Evolutionary conservation across 2,329 filamentous ascomycete species (phyloP).

Genomic region (Aspergillus quadricinctus): DNA sequence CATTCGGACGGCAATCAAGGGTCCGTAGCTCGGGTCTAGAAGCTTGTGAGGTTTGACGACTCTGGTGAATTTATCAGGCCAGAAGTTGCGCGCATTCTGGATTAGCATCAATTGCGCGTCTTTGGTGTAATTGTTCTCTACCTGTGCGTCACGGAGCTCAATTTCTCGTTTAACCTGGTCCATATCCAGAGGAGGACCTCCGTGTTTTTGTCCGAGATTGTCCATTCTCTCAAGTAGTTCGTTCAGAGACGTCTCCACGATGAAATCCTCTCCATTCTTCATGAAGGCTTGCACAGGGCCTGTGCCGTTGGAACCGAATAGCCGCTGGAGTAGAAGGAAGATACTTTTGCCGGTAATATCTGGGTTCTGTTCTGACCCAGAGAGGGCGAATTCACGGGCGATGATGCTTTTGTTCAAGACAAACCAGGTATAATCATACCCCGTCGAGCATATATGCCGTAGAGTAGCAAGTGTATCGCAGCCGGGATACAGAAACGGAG

Average conservation of each 20-base stretch:
- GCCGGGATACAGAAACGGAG: constrained; percentile 54
- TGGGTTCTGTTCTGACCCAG: constrained; percentile 61
- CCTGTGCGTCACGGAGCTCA: constrained; percentile 52
- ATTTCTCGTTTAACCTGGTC: constrained; percentile 46
- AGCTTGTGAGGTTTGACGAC: constrained; percentile 53
- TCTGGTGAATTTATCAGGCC: constrained; percentile 49
- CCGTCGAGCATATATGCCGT: constrained; percentile 56
- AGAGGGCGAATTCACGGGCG: constrained; percentile 58
- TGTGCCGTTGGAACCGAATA: constrained; percentile 52
- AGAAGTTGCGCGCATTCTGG: constrained; percentile 53
- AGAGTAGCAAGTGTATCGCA: constrained; percentile 56
- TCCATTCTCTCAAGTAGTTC: constrained; percentile 59
- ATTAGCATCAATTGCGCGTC: constrained; percentile 61
- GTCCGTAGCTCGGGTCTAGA: constrained; percentile 52
- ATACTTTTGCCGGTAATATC: constrained; percentile 57
- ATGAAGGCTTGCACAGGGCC: constrained; percentile 55
- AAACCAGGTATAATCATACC: constrained; percentile 63
- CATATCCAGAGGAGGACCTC: constrained; percentile 47
- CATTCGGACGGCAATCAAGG: constrained; percentile 58
- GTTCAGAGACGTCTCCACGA: constrained; percentile 53
- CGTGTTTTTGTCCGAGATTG: constrained; percentile 44
- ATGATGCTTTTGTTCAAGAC: constrained; percentile 56
- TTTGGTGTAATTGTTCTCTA: constrained; percentile 55
- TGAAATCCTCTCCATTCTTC: constrained; percentile 56
- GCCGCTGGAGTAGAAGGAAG: constrained; percentile 49